Evolutionary conservation across 768 basidiomycete genomes (phyloP), one percentile per base, ranked within the genome.

Genomic region (Termitomyces sp.): DNA sequence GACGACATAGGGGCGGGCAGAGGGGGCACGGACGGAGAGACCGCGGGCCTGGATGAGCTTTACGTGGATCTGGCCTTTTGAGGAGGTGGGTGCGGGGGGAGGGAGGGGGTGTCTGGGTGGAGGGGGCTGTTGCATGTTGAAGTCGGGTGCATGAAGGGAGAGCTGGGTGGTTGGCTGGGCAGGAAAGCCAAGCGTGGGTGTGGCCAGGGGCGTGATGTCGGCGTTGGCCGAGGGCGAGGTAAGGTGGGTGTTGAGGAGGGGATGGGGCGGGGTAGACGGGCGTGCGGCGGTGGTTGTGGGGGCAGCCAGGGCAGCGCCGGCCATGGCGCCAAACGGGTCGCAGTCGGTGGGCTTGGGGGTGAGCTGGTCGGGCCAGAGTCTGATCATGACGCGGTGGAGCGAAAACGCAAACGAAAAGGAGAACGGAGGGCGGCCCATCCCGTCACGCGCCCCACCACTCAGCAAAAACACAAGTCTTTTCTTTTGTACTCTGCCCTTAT

Each of bases 1-100:
- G 72, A 98, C 96, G 68, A 95, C 92, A 73, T 99, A 98, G 17
- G 95, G 92, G 0, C 86, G 81, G 4, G 91, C 86, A 63, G 79
- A 72, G 47, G 82, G 68, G 14, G 86, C 82, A 48, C 81, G 81
- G 56, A 94, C 88, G 65, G 87, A 87, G 72, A 99, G 88, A 10
- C 83, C 85, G 52, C 93, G 85, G 12, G 93, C 97, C 66, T 89
- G 87, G 74, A 99, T 94, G 71, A 99, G 86, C 76, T 98, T 98
- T 76, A 99, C 90, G 69, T 93, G 92, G 58, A 99, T 89, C 76
- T 95, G 94, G 62, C 91, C 91, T 53, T 70, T 77, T 31, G 81
- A 80, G 57, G 72, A 54, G 61, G 73, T 64, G 56, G 56, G 75
- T 63, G 42, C 79, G 70, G 34, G 79, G 65, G 71, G 78, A 70